These are phyloP conservation scores for Aspergillus luchuensis DNA, from an alignment of 2,329 filamentous ascomycete genomes.

Conservation along the genomic window DNA sequence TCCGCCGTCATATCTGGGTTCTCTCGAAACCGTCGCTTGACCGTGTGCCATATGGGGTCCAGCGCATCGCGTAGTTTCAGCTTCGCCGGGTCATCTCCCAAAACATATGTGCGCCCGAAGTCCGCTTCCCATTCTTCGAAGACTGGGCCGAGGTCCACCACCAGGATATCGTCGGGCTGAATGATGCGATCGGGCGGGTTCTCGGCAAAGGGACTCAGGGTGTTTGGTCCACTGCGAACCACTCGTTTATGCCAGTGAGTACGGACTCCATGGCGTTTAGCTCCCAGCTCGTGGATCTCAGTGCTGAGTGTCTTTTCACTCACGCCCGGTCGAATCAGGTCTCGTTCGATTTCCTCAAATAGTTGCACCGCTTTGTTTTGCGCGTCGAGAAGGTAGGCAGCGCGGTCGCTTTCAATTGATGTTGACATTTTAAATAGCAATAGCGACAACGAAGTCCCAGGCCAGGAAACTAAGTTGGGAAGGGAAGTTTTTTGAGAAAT, in stretches of 20 bases:
- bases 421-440: neutral
- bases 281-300: conserved; percentile 51
- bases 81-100: conserved; percentile 52
- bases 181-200: conserved; percentile 55
- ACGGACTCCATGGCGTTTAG: conserved; percentile 46
- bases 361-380: conserved; percentile 50
- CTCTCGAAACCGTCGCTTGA: conserved; percentile 44
- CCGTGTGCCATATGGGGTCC: conserved; percentile 50
- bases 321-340: conserved; percentile 51
- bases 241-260: conserved; percentile 59
- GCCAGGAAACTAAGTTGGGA: too few species aligned
- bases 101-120: conserved; percentile 56
- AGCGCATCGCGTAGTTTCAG: conserved; percentile 49
- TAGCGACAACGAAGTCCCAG: neutral
- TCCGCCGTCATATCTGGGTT: conserved; percentile 52
- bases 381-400: conserved; percentile 48
- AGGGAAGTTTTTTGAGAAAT: too few species aligned
- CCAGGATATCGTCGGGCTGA: conserved; percentile 53
- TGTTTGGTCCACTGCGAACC: conserved; percentile 54
- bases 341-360: conserved; percentile 51
- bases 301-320: conserved; percentile 52
- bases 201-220: conserved; percentile 50
- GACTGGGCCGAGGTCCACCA: conserved; percentile 56
- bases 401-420: conserved; percentile 28
- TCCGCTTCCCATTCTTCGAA: conserved; percentile 58